Evolutionary conservation across 2,329 filamentous ascomycete species (phyloP).

Genomic region (Trichoderma simmonsii): DNA sequence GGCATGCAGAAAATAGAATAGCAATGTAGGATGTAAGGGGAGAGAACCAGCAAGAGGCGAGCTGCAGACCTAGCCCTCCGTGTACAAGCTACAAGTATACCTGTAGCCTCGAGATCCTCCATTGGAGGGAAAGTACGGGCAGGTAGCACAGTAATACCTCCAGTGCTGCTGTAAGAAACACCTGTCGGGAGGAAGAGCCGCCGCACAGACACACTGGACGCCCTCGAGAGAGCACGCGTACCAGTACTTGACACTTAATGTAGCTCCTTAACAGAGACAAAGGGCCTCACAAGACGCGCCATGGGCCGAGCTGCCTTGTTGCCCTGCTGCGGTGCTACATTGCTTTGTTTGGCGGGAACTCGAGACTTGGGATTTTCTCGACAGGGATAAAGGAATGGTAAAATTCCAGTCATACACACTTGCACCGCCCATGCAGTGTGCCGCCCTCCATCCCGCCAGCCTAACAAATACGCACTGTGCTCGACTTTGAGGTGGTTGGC

Average conservation of each 20-base stretch:
- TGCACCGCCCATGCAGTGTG: not conserved
- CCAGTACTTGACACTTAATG: not conserved
- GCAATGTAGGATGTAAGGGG: not conserved
- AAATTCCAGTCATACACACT: not conserved
- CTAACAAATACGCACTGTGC: conserved; percentile 7
- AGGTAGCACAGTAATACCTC: not conserved
- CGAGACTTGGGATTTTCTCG: not conserved
- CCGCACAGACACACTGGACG: not conserved
- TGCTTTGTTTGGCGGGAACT: not conserved
- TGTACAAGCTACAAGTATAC: not conserved
- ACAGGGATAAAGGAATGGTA: not conserved
- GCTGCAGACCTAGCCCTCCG: not conserved
- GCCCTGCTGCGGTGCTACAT: not conserved
- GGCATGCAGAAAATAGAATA: not conserved
- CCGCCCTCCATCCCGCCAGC: not conserved
- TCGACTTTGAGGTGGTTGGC: too few relatives aligned
- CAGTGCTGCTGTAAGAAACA: not conserved
- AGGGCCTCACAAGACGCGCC: not conserved
- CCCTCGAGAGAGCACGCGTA: not conserved
- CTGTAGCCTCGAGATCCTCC: not conserved
- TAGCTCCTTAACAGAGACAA: not conserved
- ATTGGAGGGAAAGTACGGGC: not conserved
- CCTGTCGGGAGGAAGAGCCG: not conserved
- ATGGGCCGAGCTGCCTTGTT: not conserved
- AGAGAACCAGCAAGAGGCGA: not conserved